These are phyloP conservation scores for Salix brachista DNA, from an alignment of 345 rosid species.

Conservation along the genomic window DNA sequence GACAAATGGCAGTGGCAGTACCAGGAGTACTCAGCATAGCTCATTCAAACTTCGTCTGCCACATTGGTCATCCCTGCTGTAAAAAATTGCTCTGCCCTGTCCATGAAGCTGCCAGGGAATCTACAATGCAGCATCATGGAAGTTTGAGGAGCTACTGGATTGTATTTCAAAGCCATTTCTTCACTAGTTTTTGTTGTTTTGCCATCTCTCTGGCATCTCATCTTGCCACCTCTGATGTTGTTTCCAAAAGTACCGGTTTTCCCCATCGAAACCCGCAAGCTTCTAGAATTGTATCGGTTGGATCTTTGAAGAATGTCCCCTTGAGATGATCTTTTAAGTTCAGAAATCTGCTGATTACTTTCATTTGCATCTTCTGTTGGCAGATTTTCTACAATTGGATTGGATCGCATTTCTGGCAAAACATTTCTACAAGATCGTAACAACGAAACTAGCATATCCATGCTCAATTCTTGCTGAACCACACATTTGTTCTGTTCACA, in stretches of 20 bases:
- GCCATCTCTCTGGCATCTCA: slow-evolving; percentile 47
- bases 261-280: slow-evolving; percentile 24
- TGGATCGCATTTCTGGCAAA: slow-evolving; percentile 21
- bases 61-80: slow-evolving; percentile 24
- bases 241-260: slow-evolving; percentile 37
- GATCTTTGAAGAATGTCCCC: slow-evolving; percentile 33
- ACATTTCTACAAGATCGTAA: slow-evolving; percentile 58
- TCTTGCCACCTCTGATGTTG: slow-evolving; percentile 38
- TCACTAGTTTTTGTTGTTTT: slow-evolving; percentile 44
- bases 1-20: not conserved
- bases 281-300: slow-evolving; percentile 35
- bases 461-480: slow-evolving; percentile 62
- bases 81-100: slow-evolving; percentile 62
- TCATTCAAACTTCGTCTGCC: slow-evolving; percentile 11
- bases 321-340: slow-evolving; percentile 35
- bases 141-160: slow-evolving; percentile 28
- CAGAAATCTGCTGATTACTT: slow-evolving; percentile 38
- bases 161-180: slow-evolving; percentile 35
- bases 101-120: slow-evolving; percentile 53
- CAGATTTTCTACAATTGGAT: slow-evolving; percentile 27
- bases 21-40: not conserved
- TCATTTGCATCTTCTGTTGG: slow-evolving; percentile 33
- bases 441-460: slow-evolving; percentile 66
- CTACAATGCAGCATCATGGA: slow-evolving; percentile 48
- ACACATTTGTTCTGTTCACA: slow-evolving; percentile 65